These are phyloP conservation scores for Reutealis trisperma DNA, from an alignment of 345 rosid genomes.

Conservation along the genomic window DNA sequence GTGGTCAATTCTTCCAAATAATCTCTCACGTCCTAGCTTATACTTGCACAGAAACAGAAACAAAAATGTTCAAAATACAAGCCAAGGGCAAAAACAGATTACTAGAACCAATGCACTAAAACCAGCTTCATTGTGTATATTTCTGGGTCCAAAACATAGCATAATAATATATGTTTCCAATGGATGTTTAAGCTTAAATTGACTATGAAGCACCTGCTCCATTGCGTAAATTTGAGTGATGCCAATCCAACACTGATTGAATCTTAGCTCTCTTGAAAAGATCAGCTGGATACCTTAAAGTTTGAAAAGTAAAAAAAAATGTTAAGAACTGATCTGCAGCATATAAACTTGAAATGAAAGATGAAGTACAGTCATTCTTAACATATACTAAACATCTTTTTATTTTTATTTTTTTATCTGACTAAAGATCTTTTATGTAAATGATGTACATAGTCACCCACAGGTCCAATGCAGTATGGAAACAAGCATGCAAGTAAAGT, in stretches of 20 bases:
- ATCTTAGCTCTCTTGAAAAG: slow-evolving; percentile 76
- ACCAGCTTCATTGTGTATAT: not conserved
- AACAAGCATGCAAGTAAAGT: not conserved
- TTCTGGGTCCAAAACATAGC: not conserved
- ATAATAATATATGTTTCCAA: not conserved
- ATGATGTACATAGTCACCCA: not conserved
- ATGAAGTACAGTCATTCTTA: not conserved
- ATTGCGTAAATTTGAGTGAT: slow-evolving; percentile 70
- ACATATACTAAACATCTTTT: not conserved
- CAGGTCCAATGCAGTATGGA: not conserved
- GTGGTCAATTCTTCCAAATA: not conserved
- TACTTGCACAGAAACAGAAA: not conserved
- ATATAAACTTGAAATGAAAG: not conserved
- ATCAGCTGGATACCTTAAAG: slow-evolving; percentile 80
- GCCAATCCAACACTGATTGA: slow-evolving; percentile 87
- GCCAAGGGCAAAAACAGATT: too few species aligned
- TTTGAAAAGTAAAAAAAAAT: slow-evolving; percentile 1
- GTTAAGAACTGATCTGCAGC: not conserved
- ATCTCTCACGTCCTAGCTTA: not conserved
- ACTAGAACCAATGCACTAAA: not conserved
- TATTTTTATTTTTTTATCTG: too few species aligned
- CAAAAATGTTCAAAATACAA: not conserved
- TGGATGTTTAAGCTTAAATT: not conserved
- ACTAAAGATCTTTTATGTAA: not conserved
- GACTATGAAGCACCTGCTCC: slow-evolving; percentile 56